Evolutionary conservation across 1,284 basidiomycete genomes (phyloP).

Genomic region (Melampsora americana): DNA sequence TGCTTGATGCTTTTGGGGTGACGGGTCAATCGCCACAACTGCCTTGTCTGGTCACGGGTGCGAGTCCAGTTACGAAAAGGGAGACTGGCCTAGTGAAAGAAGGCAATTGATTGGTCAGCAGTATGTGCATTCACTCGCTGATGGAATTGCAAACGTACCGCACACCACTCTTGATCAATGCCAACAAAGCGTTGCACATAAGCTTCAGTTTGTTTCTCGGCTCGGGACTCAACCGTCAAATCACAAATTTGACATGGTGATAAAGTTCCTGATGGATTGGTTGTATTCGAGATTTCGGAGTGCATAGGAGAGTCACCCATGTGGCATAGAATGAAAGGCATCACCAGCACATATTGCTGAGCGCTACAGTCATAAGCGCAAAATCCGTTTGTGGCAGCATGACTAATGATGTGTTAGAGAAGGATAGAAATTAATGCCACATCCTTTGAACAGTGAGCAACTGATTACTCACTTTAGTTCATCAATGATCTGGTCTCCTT

Average conservation of each 20-base stretch:
- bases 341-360: background rate
- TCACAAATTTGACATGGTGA: no score
- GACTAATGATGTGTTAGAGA: no score
- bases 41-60: background rate
- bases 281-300: background rate
- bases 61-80: background rate
- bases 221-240: no score
- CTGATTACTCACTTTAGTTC: slow-evolving; percentile 1
- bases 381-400: no score
- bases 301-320: background rate
- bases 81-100: background rate
- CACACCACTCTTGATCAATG: background rate
- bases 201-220: background rate
- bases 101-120: no score
- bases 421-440: no score
- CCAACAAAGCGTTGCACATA: background rate
- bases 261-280: no score
- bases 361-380: background rate
- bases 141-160: no score
- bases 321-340: background rate
- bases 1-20: no score
- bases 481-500: background rate
- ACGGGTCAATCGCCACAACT: background rate
- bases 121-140: no score
- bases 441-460: no score